Percentiles rank a stretch among this genome's conserved stretches.
phyloP scores from a whole-genome alignment of 2,329 filamentous ascomycete species.

The Blumeria hordei region DNA sequence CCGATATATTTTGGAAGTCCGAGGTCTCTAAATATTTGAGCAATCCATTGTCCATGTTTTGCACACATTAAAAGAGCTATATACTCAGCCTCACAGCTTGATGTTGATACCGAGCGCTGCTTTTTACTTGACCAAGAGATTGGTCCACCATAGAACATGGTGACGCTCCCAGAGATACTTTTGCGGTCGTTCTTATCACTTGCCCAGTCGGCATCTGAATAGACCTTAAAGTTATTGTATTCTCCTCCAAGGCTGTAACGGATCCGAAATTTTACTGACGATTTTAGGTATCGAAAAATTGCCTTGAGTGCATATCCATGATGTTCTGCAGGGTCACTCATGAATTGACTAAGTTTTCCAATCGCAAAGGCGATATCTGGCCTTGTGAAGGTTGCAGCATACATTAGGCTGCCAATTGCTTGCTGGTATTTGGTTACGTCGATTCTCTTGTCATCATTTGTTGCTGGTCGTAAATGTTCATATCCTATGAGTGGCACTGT shows the following conservation, averaged over 20 bases:
- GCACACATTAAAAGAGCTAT: not conserved
- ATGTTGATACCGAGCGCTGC: not conserved
- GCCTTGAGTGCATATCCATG: not conserved
- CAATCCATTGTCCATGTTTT: not conserved
- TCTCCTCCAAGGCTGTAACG: not conserved
- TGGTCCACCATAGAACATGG: not conserved
- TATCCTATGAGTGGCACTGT: not conserved
- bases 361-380: constrained; percentile 1
- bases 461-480: not conserved
- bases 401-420: constrained; percentile 2
- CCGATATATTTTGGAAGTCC: not conserved
- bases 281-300: not conserved
- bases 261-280: not conserved
- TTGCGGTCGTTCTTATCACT: not conserved
- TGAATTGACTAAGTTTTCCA: constrained; percentile 1
- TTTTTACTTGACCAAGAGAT: not conserved
- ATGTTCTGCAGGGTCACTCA: not conserved
- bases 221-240: not conserved
- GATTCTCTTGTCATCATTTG: not conserved
- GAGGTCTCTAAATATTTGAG: not conserved
- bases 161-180: not conserved
- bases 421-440: constrained; percentile 1
- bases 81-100: not conserved
- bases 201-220: constrained; percentile 1
- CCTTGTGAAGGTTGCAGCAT: constrained; percentile 1